Conservation (phyloP, 2,329 filamentous ascomycete species). For the Aspergillus glaucus region DNA sequence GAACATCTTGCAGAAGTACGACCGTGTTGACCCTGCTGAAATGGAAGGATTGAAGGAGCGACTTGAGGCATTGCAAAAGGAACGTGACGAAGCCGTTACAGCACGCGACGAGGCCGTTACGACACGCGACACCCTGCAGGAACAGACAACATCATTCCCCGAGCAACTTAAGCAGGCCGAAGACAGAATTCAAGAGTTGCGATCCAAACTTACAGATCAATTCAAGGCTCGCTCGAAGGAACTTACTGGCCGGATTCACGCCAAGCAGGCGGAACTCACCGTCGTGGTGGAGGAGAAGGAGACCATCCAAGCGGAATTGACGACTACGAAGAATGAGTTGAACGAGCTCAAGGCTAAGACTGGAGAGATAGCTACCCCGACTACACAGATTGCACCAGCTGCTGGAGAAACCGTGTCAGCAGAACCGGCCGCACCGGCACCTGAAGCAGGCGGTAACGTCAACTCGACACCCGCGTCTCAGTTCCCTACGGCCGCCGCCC, state of each 20-base stretch:
- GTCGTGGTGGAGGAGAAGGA: conserved; percentile 57
- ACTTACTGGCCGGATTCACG: conserved; percentile 57
- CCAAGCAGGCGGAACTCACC: conserved; percentile 46
- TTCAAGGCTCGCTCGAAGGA: conserved; percentile 56
- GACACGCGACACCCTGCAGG: conserved; percentile 46
- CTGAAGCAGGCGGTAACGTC: conserved; percentile 48
- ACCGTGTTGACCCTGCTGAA: conserved; percentile 88
- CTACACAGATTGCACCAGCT: conserved; percentile 17
- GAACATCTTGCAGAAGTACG: conserved; percentile 92
- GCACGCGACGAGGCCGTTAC: conserved; percentile 56
- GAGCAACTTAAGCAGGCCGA: conserved; percentile 44
- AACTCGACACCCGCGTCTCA: conserved; percentile 27
- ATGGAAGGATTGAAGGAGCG: conserved; percentile 81
- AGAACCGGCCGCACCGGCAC: background rate
- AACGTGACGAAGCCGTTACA: conserved; percentile 59
- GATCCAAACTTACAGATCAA: conserved; percentile 41
- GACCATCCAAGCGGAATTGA: conserved; percentile 61
- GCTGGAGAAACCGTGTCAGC: conserved; percentile 4
- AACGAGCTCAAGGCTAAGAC: conserved; percentile 45
- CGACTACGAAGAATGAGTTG: conserved; percentile 56
- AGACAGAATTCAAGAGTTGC: conserved; percentile 46
- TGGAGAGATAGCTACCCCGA: conserved; percentile 43
- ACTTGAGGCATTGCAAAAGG: conserved; percentile 59
- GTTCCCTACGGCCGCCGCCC: conserved; percentile 22
- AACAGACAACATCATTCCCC: conserved; percentile 44